These are phyloP conservation scores for Hansenula sp. DNA, from an alignment of 1,139 yeast genomes.

Conservation along the genomic window DNA sequence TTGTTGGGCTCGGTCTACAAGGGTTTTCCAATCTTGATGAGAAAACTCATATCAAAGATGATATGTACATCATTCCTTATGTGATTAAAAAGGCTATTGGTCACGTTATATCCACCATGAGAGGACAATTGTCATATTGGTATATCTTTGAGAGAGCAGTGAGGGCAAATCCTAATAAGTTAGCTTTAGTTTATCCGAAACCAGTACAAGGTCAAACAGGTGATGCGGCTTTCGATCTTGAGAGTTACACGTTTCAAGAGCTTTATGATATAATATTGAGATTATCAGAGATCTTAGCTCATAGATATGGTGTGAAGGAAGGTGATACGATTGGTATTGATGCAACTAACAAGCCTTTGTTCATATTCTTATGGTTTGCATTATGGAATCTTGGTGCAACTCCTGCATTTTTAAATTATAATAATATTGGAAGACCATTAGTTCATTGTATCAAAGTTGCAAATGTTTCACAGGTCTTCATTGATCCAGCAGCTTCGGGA, in stretches of 20 bases:
- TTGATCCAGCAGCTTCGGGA: conserved; percentile 65
- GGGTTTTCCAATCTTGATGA: conserved; percentile 6
- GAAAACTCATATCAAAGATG: conserved; percentile 23
- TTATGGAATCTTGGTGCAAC: conserved; percentile 89
- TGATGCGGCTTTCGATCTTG: conserved; percentile 56
- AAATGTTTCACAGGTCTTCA: conserved; percentile 57
- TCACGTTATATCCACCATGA: conserved; percentile 19
- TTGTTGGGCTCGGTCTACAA: background rate
- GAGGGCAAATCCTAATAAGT: conserved; percentile 41
- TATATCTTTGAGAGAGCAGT: conserved; percentile 56
- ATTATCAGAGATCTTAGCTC: conserved; percentile 58
- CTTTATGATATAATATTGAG: conserved; percentile 61
- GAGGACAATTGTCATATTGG: conserved; percentile 61
- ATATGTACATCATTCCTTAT: conserved; percentile 23
- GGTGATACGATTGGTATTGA: conserved; percentile 74
- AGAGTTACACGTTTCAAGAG: conserved; percentile 64
- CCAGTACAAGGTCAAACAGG: conserved; percentile 35
- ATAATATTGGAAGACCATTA: conserved; percentile 67
- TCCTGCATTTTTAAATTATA: conserved; percentile 85
- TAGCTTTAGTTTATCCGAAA: conserved; percentile 61
- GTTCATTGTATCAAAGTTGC: conserved; percentile 78
- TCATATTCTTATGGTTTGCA: conserved; percentile 76
- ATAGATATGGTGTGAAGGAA: conserved; percentile 59
- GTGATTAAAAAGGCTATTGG: conserved; percentile 20
- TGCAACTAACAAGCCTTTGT: conserved; percentile 80